Conservation (phyloP, 805 yeast species). For the Barnettozyma vustinii region DNA sequence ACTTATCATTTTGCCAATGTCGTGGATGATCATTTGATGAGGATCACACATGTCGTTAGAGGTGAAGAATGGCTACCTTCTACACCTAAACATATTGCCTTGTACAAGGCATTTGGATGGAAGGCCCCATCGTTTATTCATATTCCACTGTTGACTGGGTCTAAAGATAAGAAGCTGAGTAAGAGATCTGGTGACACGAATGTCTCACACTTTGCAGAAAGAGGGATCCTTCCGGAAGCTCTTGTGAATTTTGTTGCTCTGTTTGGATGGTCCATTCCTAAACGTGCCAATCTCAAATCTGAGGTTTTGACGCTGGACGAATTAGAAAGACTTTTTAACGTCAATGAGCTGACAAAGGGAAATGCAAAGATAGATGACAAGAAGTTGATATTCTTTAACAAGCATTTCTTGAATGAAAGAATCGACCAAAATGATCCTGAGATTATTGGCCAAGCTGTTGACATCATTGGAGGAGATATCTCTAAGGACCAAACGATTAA, state of each 20-base stretch:
- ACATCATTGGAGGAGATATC: conserved; percentile 18
- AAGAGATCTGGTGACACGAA: conserved; percentile 83
- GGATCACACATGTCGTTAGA: conserved; percentile 87
- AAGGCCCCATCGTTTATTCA: conserved; percentile 76
- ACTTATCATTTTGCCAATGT: conserved; percentile 97
- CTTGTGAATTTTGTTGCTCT: conserved; percentile 80
- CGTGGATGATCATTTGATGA: conserved; percentile 90
- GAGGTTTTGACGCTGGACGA: conserved; percentile 51
- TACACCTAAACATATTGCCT: conserved; percentile 88
- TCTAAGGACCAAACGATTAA: conserved; percentile 29
- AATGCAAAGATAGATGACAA: conserved; percentile 85
- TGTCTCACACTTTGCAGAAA: conserved; percentile 48
- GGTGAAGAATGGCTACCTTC: conserved; percentile 99
- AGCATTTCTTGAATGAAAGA: conserved; percentile 48
- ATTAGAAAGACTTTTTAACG: conserved; percentile 49
- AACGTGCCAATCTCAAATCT: conserved; percentile 44
- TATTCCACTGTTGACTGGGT: conserved; percentile 78
- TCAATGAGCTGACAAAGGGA: conserved; percentile 81
- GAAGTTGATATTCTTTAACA: conserved; percentile 75
- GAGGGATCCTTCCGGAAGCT: conserved; percentile 82
- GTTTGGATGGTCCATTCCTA: conserved; percentile 91
- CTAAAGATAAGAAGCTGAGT: conserved; percentile 70
- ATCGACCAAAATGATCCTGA: conserved; percentile 34
- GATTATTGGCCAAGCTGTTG: conserved; percentile 30
- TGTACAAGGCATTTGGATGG: conserved; percentile 88